A percentile compares a stretch with the other conserved stretches of the same genome.
These are phyloP conservation scores for Hymenoscyphus scutula DNA, from an alignment of 2,329 filamentous ascomycete species.

Conservation along the genomic window DNA sequence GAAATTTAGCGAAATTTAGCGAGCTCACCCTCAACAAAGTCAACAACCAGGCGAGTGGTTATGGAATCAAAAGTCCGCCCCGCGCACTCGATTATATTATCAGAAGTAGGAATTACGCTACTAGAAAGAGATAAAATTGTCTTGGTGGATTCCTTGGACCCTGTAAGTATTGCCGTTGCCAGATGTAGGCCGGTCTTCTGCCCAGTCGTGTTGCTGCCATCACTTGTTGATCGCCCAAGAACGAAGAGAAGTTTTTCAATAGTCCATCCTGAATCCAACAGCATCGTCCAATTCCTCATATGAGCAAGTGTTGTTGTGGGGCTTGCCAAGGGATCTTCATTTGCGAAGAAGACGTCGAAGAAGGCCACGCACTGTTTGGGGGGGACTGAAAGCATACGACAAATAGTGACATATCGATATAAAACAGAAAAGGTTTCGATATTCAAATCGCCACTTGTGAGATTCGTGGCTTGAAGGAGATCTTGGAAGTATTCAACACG, in stretches of 20 bases:
- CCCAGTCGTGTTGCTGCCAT: neutral
- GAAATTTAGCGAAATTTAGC: neutral
- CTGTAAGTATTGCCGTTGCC: neutral
- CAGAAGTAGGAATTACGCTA: neutral
- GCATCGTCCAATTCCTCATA: neutral
- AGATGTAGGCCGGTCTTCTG: neutral
- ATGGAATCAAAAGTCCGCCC: neutral
- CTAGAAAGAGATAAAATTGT: neutral
- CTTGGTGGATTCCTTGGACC: neutral
- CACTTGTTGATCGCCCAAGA: neutral
- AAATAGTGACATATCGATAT: neutral
- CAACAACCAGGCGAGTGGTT: neutral
- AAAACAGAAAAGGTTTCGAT: neutral
- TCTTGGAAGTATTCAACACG: neutral
- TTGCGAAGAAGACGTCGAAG: neutral
- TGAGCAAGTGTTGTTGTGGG: neutral
- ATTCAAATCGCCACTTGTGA: neutral
- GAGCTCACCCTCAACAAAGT: neutral
- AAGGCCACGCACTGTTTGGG: neutral
- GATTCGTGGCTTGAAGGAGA: neutral
- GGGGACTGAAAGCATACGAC: neutral
- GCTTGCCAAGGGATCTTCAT: neutral
- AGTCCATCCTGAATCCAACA: neutral
- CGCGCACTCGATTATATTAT: neutral
- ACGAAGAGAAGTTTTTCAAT: neutral